phyloP scores from a whole-genome alignment of 495 filamentous ascomycete species.

The Pseudevernia furfuracea region DNA sequence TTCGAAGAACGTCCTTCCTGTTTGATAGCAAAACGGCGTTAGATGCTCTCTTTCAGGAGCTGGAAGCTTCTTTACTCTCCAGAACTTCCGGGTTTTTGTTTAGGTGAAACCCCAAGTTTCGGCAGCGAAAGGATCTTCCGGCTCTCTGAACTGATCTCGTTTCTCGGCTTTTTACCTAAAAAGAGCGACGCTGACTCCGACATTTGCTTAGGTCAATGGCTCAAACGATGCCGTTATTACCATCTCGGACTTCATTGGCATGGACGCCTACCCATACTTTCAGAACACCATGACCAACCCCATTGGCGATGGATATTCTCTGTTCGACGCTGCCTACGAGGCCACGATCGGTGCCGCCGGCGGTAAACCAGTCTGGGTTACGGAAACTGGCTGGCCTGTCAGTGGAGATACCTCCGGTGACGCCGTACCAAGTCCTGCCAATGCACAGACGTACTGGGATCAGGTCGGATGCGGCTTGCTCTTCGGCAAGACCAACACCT shows the following conservation, averaged over 20 bases:
- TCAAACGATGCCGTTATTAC: slow-evolving; percentile 63
- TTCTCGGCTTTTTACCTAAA: too few relatives aligned
- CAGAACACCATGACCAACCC: slow-evolving; percentile 60
- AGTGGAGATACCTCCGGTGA: slow-evolving; percentile 52
- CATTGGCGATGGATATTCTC: slow-evolving; percentile 50
- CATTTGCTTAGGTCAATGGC: slow-evolving; percentile 66
- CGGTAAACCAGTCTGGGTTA: slow-evolving; percentile 75
- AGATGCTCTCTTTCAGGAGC: too few relatives aligned
- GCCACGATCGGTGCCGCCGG: slow-evolving; percentile 50
- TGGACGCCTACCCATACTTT: slow-evolving; percentile 53
- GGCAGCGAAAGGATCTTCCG: too few relatives aligned
- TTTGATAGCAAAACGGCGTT: too few relatives aligned
- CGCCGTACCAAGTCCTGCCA: slow-evolving; percentile 56
- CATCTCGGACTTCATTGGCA: slow-evolving; percentile 67
- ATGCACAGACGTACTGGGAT: slow-evolving; percentile 74
- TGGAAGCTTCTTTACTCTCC: too few relatives aligned
- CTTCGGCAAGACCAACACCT: slow-evolving; percentile 61
- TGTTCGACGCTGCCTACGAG: slow-evolving; percentile 57
- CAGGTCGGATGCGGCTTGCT: slow-evolving; percentile 61
- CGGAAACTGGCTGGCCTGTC: slow-evolving; percentile 84
- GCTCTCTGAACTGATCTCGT: too few relatives aligned
- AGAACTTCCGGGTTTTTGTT: too few relatives aligned
- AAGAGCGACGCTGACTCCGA: too few relatives aligned
- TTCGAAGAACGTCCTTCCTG: too few relatives aligned
- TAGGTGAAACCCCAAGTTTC: too few relatives aligned